phyloP scores from a whole-genome alignment of 2,329 filamentous ascomycete species.

The Botrytis sinoallii region DNA sequence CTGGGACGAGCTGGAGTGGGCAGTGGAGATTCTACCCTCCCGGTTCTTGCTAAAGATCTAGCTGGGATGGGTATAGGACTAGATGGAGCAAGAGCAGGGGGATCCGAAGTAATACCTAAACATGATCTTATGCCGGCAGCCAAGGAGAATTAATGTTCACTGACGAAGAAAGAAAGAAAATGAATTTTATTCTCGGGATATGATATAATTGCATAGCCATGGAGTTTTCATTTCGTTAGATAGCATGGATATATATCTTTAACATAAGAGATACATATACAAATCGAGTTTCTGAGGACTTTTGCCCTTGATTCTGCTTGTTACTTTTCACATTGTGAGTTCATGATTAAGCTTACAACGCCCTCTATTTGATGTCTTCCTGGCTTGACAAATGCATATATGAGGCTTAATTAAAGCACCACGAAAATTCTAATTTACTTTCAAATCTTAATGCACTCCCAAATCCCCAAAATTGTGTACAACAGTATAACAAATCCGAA shows the following conservation, averaged over 20 bases:
- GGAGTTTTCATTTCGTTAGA: neutral
- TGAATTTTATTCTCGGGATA: neutral
- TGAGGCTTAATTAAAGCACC: neutral
- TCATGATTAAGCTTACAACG: neutral
- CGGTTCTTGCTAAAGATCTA: neutral
- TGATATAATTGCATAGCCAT: conserved; percentile 2
- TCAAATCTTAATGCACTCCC: neutral
- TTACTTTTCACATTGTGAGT: neutral
- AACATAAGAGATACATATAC: neutral
- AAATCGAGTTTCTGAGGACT: neutral
- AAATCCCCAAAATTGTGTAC: neutral
- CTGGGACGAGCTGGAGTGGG: neutral
- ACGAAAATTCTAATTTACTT: neutral
- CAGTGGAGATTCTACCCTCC: neutral
- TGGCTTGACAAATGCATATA: neutral
- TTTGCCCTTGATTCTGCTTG: neutral
- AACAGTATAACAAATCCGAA: rapidly evolving
- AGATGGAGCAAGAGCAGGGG: neutral
- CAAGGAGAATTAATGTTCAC: neutral
- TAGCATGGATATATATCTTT: neutral
- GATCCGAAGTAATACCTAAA: neutral
- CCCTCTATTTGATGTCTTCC: neutral
- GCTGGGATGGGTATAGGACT: neutral
- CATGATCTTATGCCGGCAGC: neutral
- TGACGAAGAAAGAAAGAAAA: neutral